Percentiles rank a stretch among this genome's conserved stretches.
Conservation (phyloP, 2,329 filamentous ascomycete genomes). For the Xylariales sp. region DNA sequence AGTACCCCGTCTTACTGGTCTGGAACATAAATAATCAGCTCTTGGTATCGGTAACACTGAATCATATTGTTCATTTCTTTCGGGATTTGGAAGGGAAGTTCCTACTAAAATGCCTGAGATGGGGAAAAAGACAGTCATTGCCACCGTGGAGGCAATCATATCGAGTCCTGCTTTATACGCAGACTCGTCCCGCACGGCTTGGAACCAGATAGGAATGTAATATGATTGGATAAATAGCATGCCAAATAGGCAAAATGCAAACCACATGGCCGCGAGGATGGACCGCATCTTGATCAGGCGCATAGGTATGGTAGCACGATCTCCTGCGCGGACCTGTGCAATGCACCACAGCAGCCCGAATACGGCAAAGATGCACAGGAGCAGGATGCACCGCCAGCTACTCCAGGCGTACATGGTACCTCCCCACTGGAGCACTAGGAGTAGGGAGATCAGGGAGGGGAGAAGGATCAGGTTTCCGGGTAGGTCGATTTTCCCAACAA, state of each 20-base stretch:
- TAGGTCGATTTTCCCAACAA: slow-evolving; percentile 10
- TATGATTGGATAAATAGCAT: neutral
- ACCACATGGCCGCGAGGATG: slow-evolving; percentile 27
- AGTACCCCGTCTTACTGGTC: neutral
- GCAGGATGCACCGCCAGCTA: too few species aligned
- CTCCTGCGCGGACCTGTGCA: too few species aligned
- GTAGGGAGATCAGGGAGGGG: slow-evolving; percentile 2
- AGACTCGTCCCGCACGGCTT: neutral
- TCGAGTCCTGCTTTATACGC: neutral
- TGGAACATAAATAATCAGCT: too few species aligned
- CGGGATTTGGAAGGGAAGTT: too few species aligned
- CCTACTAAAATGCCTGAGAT: neutral
- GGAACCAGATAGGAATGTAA: neutral
- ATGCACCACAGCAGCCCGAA: too few species aligned
- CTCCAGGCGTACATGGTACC: slow-evolving; percentile 24
- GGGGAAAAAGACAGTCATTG: neutral
- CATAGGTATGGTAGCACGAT: slow-evolving; percentile 28
- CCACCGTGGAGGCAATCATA: neutral
- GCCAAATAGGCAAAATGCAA: neutral
- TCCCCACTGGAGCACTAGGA: slow-evolving; percentile 38
- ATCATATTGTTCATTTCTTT: too few species aligned
- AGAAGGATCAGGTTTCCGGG: neutral
- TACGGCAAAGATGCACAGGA: too few species aligned
- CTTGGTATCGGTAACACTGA: neutral
- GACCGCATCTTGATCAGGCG: slow-evolving; percentile 32